Conservation (phyloP, 2,329 filamentous ascomycete genomes). For the Claviceps arundinis region DNA sequence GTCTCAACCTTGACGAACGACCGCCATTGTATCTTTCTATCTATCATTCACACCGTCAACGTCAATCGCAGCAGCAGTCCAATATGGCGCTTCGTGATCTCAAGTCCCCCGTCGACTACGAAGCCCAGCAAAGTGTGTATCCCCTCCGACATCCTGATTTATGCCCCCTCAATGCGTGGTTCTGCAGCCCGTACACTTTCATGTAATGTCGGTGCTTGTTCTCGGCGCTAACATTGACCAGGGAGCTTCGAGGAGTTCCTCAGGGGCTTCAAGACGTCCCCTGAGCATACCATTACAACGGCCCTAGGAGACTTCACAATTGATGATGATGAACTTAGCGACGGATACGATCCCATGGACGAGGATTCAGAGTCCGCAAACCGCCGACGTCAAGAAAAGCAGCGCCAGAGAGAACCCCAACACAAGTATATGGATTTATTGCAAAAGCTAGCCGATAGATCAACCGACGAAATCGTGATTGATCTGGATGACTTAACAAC, state of each 20-base stretch:
- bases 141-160: neutral
- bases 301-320: conserved; percentile 77
- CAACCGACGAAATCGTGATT: conserved; percentile 63
- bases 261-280: conserved; percentile 71
- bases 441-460: conserved; percentile 75
- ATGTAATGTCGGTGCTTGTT: no score
- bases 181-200: neutral
- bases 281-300: conserved; percentile 57
- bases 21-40: neutral
- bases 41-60: neutral
- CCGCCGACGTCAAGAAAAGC: conserved; percentile 35
- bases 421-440: conserved; percentile 82
- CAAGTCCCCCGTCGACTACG: conserved; percentile 72
- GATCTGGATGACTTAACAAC: conserved; percentile 77
- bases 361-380: conserved; percentile 52
- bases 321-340: conserved; percentile 72
- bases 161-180: neutral
- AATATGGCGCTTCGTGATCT: conserved; percentile 77
- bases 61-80: conserved; percentile 5
- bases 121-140: conserved; percentile 63
- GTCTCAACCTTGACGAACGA: conserved; percentile 11
- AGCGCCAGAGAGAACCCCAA: conserved; percentile 43
- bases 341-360: conserved; percentile 90
- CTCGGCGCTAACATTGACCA: conserved; percentile 20
- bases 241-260: conserved; percentile 82